Base-by-base conservation (phyloP, 768 basidiomycete genomes). In the Boletus barrowsii region DNA sequence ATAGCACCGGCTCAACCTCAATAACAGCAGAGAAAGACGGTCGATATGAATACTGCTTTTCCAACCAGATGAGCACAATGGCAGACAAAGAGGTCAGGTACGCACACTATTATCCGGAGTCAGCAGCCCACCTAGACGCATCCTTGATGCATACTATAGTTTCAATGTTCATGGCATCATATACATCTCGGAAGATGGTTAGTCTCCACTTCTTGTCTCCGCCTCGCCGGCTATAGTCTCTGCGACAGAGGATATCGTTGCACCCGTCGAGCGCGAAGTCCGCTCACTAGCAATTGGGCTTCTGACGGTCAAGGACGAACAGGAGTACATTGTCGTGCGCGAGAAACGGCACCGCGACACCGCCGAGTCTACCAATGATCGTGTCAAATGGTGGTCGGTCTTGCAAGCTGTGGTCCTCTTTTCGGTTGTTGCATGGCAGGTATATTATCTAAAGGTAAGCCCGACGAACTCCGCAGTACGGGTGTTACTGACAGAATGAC, bases 311-410 rank as follows among this genome's bases (percentile, higher is more conserved):
- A 98, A 98, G 75, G 97, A 99, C 66, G 97, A 99, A 70, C 96
- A 98, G 69, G 97, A 98, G 72, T 99, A 99, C 73, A 94, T 99
- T 58, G 90, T 96, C 32, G 86, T 98, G 29, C 83, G 97, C 47
- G 97, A 99, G 72, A 81, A 82, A 55, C 87, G 87, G 40, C 97
- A 99, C 71, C 80, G 97, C 51, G 92, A 98, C 70, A 99, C 97
- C 47, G 88, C 92, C 10, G 91, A 90, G 77, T 96, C 83, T 1
- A 92, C 91, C 18, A 98, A 98, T 69, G 82, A 88, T 37, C 85
- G 97, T 37, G 96, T 99, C 49, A 98, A 98, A 75, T 98, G 93
- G 93, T 99, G 97, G 97, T 95, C 93, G 3, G 86, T 99, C 56
- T 69, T 93, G 8, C 97, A 99, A 71, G 80, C 89, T 5, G 67